Evolutionary conservation across 2,329 filamentous ascomycete species (phyloP).

Genomic region (Botrytis elliptica): DNA sequence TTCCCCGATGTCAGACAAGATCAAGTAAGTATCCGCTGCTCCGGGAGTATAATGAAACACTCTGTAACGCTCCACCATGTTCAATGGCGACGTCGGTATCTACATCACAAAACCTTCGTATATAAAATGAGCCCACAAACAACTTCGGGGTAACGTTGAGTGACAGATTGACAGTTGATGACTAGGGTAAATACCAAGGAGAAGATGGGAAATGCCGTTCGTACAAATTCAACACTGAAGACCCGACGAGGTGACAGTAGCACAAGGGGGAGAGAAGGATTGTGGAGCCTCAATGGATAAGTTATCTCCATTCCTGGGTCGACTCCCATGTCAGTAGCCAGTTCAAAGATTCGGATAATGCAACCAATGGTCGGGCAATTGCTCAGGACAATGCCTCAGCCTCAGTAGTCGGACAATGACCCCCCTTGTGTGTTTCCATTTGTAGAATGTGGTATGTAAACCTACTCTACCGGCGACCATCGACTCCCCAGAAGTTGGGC

Average conservation of each 20-base stretch:
- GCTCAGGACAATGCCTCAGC: not conserved
- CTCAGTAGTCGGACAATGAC: not conserved
- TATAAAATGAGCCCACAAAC: constrained; percentile 1
- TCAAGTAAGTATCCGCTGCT: constrained; percentile 22
- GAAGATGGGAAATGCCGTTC: constrained; percentile 4
- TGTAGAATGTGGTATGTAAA: constrained; percentile 15
- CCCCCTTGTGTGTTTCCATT: not conserved
- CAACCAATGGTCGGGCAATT: not conserved
- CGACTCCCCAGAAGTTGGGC: not conserved
- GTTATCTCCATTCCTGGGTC: constrained; percentile 14
- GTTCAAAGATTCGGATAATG: not conserved
- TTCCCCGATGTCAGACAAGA: constrained; percentile 22
- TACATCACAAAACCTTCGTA: constrained; percentile 3
- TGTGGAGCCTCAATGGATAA: constrained; percentile 20
- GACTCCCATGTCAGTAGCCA: constrained; percentile 10
- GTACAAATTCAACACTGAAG: not conserved
- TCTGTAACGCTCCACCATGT: constrained; percentile 14
- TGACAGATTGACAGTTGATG: constrained; percentile 15
- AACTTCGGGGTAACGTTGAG: constrained; percentile 2
- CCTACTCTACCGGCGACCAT: not conserved
- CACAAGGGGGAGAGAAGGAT: not conserved
- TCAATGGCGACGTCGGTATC: constrained; percentile 1
- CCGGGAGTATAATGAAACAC: constrained; percentile 23
- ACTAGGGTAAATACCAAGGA: not conserved
- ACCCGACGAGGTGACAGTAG: constrained; percentile 8